phyloP scores from a whole-genome alignment of 176 grass and related monocot genomes.

The Pharus latifolius region DNA sequence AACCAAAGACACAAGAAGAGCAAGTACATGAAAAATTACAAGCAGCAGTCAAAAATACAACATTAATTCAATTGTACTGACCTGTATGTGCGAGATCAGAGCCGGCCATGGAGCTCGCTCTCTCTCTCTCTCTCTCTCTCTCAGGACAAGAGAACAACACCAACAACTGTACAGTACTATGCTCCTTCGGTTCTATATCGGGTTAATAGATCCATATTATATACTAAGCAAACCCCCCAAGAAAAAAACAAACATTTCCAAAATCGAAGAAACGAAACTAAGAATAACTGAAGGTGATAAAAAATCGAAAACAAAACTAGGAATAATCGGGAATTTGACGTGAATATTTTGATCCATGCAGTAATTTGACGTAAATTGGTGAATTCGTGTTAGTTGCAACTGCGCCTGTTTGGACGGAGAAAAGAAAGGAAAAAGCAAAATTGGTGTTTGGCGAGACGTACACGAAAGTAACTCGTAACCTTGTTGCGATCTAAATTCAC shows the following conservation, averaged over 20 bases:
- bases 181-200: background rate
- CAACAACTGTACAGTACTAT: background rate
- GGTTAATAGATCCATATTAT: background rate
- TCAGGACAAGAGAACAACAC: background rate
- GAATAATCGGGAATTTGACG: background rate
- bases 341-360: background rate
- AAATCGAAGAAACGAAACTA: background rate
- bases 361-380: too few species aligned
- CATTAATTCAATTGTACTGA: background rate
- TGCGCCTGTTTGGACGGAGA: background rate
- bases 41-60: background rate
- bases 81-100: slow-evolving; percentile 1
- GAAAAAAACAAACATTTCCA: background rate
- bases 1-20: background rate
- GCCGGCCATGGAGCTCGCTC: slow-evolving; percentile 8
- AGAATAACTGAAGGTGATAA: background rate
- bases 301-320: background rate
- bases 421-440: background rate
- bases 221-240: background rate
- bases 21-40: background rate
- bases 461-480: background rate
- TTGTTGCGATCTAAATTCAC: background rate
- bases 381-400: background rate
- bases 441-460: background rate
- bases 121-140: background rate